Evolutionary conservation across 2,329 filamentous ascomycete genomes (phyloP).

Genomic region (Hansfordia pulvinata): DNA sequence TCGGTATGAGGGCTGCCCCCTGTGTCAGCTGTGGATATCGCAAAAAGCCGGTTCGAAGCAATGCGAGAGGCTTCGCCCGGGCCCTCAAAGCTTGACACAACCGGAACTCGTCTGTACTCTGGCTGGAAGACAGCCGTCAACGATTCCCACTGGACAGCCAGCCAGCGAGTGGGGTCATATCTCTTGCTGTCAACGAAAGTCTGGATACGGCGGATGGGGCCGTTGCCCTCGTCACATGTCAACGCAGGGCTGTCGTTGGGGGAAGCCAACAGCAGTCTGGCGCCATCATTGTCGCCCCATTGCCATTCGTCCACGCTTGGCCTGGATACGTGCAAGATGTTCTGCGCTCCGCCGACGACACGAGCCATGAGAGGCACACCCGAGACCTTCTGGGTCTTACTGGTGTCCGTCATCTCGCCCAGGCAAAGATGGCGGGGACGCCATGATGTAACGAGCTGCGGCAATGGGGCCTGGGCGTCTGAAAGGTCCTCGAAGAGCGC

Average conservation of each 20-base stretch:
- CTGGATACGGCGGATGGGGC: slow-evolving; percentile 36
- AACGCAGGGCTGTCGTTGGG: slow-evolving; percentile 27
- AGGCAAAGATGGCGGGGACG: too few relatives aligned
- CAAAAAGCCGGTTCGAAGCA: slow-evolving; percentile 37
- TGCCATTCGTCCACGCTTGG: slow-evolving; percentile 35
- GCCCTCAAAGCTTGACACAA: slow-evolving; percentile 7
- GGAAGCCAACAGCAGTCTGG: slow-evolving; percentile 32
- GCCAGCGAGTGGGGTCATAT: slow-evolving; percentile 29
- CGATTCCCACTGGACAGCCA: slow-evolving; percentile 37
- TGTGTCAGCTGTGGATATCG: slow-evolving; percentile 35
- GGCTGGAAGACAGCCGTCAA: slow-evolving; percentile 39
- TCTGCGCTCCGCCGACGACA: slow-evolving; percentile 41
- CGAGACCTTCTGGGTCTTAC: slow-evolving; percentile 10
- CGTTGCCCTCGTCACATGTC: slow-evolving; percentile 38
- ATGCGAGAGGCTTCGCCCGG: slow-evolving; percentile 32
- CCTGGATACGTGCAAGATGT: slow-evolving; percentile 40
- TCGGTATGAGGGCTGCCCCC: slow-evolving; percentile 45
- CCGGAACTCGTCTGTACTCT: slow-evolving; percentile 24
- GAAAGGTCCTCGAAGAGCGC: slow-evolving; percentile 5
- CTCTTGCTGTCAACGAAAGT: slow-evolving; percentile 25
- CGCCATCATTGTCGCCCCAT: slow-evolving; percentile 34
- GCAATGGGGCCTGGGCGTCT: slow-evolving; percentile 27
- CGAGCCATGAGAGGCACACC: slow-evolving; percentile 27
- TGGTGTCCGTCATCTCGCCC: slow-evolving; percentile 37
- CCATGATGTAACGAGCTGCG: too few relatives aligned